Conservation (phyloP, 805 yeast species). For the Hanseniaspora osmophila region DNA sequence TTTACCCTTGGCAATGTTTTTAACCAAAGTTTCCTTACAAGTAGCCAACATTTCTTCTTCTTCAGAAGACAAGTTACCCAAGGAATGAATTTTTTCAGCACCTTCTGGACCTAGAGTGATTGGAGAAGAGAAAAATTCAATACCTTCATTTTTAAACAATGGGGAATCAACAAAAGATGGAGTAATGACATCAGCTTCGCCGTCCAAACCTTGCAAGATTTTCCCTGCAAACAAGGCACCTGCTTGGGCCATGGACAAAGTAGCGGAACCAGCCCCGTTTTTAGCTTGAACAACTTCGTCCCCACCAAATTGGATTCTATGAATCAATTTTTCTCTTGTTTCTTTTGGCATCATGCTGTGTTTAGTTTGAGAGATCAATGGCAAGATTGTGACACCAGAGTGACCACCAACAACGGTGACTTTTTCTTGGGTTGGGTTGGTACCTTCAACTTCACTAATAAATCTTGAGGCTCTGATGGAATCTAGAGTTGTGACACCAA, state of each 20-base stretch:
- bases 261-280: conserved; percentile 89
- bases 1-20: conserved; percentile 88
- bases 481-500: conserved; percentile 94
- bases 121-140: conserved; percentile 90
- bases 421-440: conserved; percentile 62
- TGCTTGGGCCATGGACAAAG: conserved; percentile 87
- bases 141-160: conserved; percentile 73
- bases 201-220: conserved; percentile 49
- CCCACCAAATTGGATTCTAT: conserved; percentile 93
- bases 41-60: conserved; percentile 74
- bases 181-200: conserved; percentile 50
- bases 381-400: conserved; percentile 93
- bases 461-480: conserved; percentile 81
- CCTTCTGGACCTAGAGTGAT: conserved; percentile 90
- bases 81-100: conserved; percentile 64
- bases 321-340: conserved; percentile 49
- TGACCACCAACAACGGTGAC: conserved; percentile 94
- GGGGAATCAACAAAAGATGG: conserved; percentile 70
- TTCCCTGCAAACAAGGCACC: conserved; percentile 66
- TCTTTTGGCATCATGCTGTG: conserved; percentile 56
- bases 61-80: conserved; percentile 58
- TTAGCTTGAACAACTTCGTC: conserved; percentile 90
- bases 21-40: conserved; percentile 80
- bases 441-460: conserved; percentile 36
- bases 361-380: conserved; percentile 73